Base-by-base conservation (phyloP, 139 green algal species). In the Astrephomene gubernaculifera region DNA sequence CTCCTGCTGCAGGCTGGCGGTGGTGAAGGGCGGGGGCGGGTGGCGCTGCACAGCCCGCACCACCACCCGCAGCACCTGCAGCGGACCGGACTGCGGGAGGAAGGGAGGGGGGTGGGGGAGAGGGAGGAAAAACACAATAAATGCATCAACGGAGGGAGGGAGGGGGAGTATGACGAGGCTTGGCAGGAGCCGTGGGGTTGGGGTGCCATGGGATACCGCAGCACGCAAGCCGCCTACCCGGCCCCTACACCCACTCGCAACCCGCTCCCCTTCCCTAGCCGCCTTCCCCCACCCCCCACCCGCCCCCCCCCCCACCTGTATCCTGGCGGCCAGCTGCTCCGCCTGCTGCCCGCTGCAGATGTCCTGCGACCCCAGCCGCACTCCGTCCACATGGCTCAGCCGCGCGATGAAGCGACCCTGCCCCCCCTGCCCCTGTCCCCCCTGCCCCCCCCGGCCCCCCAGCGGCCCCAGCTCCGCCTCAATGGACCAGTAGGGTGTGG, bases 1-100 rank as follows among this genome's bases (percentile, higher is more conserved):
- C 45, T 96, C 94, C 87, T 97, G 95, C 89, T 99, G 96, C 93
- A 99, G 86, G 7, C 90, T 97, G 68, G 92, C 95, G 10, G 97
- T 99, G 24, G 90, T 98, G 86, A 96, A 98, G 25, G 97, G 97
- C 2, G 95, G 65, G 0, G 87, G 75, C 0, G 97, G 94, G 54
- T 89, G 84, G 36, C 94, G 90, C 70, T 82, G 88, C 29, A 85
- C 43, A 36, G 39, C 38, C 60, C 76, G 57, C 19, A 21, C 14
- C 19, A 39, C 9, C 39, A 83, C 76, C 8, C 43, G 60, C 10
- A 41, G 7, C 60, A 83, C 76, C 27, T 44, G 31, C 60, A 83
- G 39, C 25, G 76, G 57, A 94, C 52, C 60, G 27, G 76, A 83
- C 76, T 83, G 76, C 45, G 36, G 36, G 43, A 4, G 70, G 8